These are phyloP conservation scores for Suillus americanus DNA, from an alignment of 768 basidiomycete genomes.

Conservation along the genomic window DNA sequence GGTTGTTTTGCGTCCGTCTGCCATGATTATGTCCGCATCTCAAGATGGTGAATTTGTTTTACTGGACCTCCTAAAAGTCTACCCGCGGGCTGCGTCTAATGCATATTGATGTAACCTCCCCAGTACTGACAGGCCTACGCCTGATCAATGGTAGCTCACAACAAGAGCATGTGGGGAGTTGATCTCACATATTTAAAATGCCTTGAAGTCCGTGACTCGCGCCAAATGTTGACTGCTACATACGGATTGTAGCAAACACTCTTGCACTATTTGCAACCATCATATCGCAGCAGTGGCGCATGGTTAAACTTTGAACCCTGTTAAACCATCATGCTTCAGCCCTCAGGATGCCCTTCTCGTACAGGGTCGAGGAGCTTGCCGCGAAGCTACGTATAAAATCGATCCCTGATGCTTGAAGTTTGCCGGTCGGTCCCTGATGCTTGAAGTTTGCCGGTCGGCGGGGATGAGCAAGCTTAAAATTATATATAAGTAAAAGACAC, in stretches of 20 bases:
- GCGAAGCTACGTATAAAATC: not conserved
- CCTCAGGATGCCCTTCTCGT: not conserved
- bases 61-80: not conserved
- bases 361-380: not conserved
- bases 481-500: not conserved
- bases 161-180: not conserved
- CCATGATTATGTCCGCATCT: not conserved
- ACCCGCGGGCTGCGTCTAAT: not conserved
- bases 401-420: not conserved
- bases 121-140: too few relatives aligned
- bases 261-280: not conserved
- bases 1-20: not conserved
- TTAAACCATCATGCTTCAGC: not conserved
- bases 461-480: conserved; percentile 1
- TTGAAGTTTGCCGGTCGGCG: not conserved
- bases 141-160: not conserved
- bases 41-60: not conserved
- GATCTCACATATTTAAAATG: not conserved
- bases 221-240: not conserved
- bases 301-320: not conserved
- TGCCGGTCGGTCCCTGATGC: not conserved
- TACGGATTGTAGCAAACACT: not conserved
- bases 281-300: not conserved
- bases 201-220: not conserved
- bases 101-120: not conserved